phyloP scores from a whole-genome alignment of 306 rosid genomes.

The Cicer yamashitae region DNA sequence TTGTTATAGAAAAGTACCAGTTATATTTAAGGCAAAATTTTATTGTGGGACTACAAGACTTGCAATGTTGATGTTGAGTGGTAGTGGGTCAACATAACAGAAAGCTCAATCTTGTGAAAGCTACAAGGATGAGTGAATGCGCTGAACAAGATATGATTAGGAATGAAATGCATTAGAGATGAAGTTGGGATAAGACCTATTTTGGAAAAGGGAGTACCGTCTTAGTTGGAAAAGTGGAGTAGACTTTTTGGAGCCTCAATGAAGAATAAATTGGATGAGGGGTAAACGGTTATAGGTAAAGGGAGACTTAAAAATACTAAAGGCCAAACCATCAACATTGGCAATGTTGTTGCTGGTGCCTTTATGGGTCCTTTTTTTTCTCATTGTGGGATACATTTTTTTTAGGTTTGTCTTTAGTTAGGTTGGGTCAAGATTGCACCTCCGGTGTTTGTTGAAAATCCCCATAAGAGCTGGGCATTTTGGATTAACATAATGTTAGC shows the following conservation, averaged over 20 bases:
- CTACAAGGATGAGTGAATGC: background rate
- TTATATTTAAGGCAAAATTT: background rate
- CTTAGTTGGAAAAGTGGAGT: background rate
- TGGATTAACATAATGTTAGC: no score
- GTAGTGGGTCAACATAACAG: background rate
- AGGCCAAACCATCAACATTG: background rate
- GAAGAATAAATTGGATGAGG: background rate
- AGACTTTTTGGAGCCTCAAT: background rate
- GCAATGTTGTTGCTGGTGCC: no score
- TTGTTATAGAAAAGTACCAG: constrained; percentile 5
- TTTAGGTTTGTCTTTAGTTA: no score
- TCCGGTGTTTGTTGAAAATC: no score
- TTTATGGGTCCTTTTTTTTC: no score
- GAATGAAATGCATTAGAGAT: background rate
- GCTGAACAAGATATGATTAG: background rate
- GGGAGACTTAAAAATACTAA: background rate
- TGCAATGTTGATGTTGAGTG: background rate
- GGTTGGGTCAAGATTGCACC: no score
- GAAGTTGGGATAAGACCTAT: background rate
- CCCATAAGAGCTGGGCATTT: no score
- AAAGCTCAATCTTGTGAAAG: background rate
- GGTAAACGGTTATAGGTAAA: background rate
- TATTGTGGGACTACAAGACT: background rate
- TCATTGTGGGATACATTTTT: no score
- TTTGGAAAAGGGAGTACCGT: background rate